phyloP scores from a whole-genome alignment of 345 rosid species.

The Garcia nutans region DNA sequence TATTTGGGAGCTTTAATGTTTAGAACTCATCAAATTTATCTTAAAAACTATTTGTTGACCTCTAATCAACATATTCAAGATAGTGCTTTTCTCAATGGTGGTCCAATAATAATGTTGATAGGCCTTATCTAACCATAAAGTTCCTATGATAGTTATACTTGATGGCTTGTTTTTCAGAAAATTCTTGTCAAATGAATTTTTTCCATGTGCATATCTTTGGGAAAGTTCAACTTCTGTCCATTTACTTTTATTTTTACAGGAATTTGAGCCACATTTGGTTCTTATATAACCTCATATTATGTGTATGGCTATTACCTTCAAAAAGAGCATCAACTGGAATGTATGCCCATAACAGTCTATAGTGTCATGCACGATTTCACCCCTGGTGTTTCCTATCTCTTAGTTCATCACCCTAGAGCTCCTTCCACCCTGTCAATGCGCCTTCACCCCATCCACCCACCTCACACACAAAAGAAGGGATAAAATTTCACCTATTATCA shows the following conservation, averaged over 20 bases:
- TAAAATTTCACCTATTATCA: too few relatives aligned
- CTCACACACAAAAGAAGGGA: too few relatives aligned
- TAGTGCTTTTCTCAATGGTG: too few relatives aligned
- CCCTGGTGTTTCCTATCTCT: not conserved
- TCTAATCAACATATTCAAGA: too few relatives aligned
- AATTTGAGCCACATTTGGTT: not conserved
- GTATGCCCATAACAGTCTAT: not conserved
- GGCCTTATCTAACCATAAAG: too few relatives aligned
- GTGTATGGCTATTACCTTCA: not conserved
- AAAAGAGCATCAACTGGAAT: not conserved
- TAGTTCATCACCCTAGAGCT: too few relatives aligned
- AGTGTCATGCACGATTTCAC: not conserved
- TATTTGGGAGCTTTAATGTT: too few relatives aligned
- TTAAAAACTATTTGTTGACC: too few relatives aligned
- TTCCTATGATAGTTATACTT: not conserved
- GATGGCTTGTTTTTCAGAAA: not conserved
- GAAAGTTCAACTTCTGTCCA: not conserved
- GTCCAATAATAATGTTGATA: too few relatives aligned
- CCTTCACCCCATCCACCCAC: too few relatives aligned
- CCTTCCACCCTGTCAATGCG: too few relatives aligned
- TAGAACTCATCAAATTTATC: too few relatives aligned
- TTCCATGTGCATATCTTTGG: not conserved
- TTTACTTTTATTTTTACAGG: not conserved
- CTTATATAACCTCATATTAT: not conserved
- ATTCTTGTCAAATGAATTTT: not conserved